Evolutionary conservation across 192 early-diverging fungal species (phyloP), one percentile per base, ranked within the genome.

Genomic region (Entrophospora sp.): DNA sequence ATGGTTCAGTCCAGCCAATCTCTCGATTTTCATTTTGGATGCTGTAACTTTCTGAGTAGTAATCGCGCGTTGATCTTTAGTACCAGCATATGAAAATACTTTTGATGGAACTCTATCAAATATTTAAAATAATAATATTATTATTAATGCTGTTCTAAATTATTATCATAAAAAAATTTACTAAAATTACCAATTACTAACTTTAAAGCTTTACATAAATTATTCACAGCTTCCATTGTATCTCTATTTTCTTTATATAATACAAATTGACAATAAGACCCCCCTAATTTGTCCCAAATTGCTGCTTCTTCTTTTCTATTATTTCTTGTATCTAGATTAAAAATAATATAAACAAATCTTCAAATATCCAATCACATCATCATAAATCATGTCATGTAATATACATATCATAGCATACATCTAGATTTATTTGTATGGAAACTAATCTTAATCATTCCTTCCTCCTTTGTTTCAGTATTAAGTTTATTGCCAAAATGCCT

Each of bases 231-330:
- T 8, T 90, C 88, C 88, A 95, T 93, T 3, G 95, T 92, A 68
- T 99, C 97, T 38, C 73, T 79, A 75, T 95, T 94, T 61, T 94
- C 89, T 74, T 99, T 99, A 73, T 88, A 91, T 71, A 99, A 70
- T 30, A 85, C 82, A 77, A 98, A 97, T 45, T 89, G 79, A 64
- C 83, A 80, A 65, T 86, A 92, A 30, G 92, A 79, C 32, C 93
- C 95, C 8, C 79, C 79, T 0, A 73, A 20, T n/a, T 75, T 78
- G 8, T 80, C 66, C 81, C 86, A 90, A 20, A 71, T 60, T 16
- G 71, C 72, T 24, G 46, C 44, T 44, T 70, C 65, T 28, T 20
- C 37, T 38, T 67, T 73, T 22, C 71, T 69, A 53, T 62, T 64
- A 49, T 37, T 64, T 24, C 46, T 68, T 25, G 49, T 66, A 27